phyloP scores from a whole-genome alignment of 768 basidiomycete genomes.

The Xerocomus potaroensis region DNA sequence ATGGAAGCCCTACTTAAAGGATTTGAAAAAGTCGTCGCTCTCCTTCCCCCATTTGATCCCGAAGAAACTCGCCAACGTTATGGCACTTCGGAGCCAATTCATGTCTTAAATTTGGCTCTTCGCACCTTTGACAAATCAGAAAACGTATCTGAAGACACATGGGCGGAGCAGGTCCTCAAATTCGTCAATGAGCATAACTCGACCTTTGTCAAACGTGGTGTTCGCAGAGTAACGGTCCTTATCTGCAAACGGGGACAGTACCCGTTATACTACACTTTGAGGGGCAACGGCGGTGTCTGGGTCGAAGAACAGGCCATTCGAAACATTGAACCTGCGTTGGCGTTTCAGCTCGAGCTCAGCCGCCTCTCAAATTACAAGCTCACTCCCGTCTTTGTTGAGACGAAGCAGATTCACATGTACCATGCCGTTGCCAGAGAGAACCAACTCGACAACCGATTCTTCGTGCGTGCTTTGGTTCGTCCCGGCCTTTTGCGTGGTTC shows the following conservation, averaged over 20 bases:
- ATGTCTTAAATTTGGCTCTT: conserved; percentile 91
- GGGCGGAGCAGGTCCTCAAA: conserved; percentile 65
- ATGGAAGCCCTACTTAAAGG: conserved; percentile 63
- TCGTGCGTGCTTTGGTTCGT: conserved; percentile 92
- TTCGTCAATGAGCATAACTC: conserved; percentile 67
- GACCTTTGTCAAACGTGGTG: conserved; percentile 67
- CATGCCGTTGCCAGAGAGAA: conserved; percentile 94
- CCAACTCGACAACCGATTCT: conserved; percentile 97
- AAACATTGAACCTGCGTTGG: conserved; percentile 96
- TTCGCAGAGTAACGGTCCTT: conserved; percentile 88
- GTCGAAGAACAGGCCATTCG: conserved; percentile 93
- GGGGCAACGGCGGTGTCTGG: conserved; percentile 72
- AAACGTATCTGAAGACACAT: conserved; percentile 71
- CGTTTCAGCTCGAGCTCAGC: conserved; percentile 95
- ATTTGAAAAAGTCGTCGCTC: conserved; percentile 66
- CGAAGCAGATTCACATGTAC: conserved; percentile 97
- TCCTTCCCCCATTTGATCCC: conserved; percentile 70
- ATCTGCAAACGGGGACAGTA: conserved; percentile 91
- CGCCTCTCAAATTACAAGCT: conserved; percentile 96
- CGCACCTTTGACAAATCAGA: conserved; percentile 82
- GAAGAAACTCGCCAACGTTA: conserved; percentile 73
- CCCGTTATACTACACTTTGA: conserved; percentile 91
- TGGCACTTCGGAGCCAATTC: conserved; percentile 74
- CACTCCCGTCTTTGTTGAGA: conserved; percentile 93
- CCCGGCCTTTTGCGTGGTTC: conserved; percentile 89